Base-by-base conservation (phyloP, 129 eudicot species). In the carrot (Daucus carota) region DNA sequence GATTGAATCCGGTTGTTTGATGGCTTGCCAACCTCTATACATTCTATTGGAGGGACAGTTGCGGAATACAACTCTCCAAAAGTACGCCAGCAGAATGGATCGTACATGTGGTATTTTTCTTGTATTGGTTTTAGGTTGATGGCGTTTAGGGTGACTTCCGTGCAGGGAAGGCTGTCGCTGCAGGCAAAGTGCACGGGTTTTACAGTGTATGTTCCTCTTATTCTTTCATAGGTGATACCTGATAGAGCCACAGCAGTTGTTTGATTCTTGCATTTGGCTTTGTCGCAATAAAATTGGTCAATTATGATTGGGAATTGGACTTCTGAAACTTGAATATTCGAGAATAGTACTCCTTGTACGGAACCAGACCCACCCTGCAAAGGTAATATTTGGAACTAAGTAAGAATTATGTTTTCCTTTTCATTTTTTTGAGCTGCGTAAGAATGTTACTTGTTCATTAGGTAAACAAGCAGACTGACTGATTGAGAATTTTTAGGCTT, bases 291-390 rank as follows among this genome's bases (percentile, higher is more conserved):
- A 79, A 81, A 94, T 73, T 94, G 99, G 81, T 94, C 99, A 69
- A 94, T 91, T 46, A 94, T 87, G 50, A 94, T 94, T 26, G 97
- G 99, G 28, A 87, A 79, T 81, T 89, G 83, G 38, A 94, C 99
- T 79, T 84, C 97, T 0, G 93, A 83, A 9, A 94, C 83, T 77
- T 89, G 93, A 41, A 94, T 89, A 81, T 94, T 94, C 73, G 97
- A 91, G 83, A 94, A 94, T 8, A 80, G 34, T 22, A 94, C 85
- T 68, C 87, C 89, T 84, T 89, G 84, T 20, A 89, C 99, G 12
- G 93, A 94, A 63, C 97, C 99, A 63, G 90, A 86, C 36, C 99
- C 99, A 70, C 99, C 99, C 97, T 94, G 90, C 73, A 89, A 65
- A 42, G 69, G 57, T 70, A 69, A 36, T 40, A 77, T 76, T 76